These are phyloP conservation scores for Puccinia horiana DNA, from an alignment of 1,284 basidiomycete species.

Conservation along the genomic window DNA sequence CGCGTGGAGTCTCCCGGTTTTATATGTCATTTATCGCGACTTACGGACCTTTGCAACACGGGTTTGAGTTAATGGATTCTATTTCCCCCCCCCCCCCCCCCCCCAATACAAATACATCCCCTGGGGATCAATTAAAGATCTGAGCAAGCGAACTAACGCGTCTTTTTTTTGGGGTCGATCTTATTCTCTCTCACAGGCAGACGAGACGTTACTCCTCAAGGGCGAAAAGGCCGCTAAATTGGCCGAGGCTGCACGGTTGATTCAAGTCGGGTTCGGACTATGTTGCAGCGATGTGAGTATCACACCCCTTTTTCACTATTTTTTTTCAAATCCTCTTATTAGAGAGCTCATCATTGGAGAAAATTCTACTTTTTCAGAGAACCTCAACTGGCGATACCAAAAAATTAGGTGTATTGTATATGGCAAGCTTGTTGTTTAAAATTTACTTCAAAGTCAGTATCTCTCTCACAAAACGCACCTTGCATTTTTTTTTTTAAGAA, in stretches of 20 bases:
- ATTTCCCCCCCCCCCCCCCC: slow-evolving; percentile 4
- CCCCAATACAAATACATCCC: neutral
- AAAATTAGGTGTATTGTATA: slow-evolving; percentile 44
- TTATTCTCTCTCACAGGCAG: slow-evolving; percentile 25
- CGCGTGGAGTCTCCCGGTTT: slow-evolving; percentile 42
- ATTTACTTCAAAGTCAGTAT: slow-evolving; percentile 37
- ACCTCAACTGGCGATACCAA: slow-evolving; percentile 41
- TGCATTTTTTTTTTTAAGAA: neutral
- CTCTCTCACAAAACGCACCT: neutral
- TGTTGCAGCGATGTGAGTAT: slow-evolving; percentile 47
- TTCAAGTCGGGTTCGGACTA: slow-evolving; percentile 41
- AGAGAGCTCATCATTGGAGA: neutral
- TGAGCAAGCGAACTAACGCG: neutral
- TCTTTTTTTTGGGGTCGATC: neutral
- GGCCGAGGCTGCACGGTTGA: slow-evolving; percentile 35
- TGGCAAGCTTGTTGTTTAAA: slow-evolving; percentile 47
- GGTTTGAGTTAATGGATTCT: slow-evolving; percentile 16
- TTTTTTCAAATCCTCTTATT: neutral
- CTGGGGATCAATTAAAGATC: neutral
- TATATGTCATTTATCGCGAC: slow-evolving; percentile 42
- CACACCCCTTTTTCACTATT: neutral
- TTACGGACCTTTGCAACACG: slow-evolving; percentile 36
- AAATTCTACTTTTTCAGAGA: slow-evolving; percentile 4
- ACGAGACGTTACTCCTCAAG: slow-evolving; percentile 11
- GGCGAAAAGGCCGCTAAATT: slow-evolving; percentile 19